A percentile compares a stretch with the other conserved stretches of the same genome.
Conservation (phyloP, 768 basidiomycete genomes). For the Ramaria sp. region DNA sequence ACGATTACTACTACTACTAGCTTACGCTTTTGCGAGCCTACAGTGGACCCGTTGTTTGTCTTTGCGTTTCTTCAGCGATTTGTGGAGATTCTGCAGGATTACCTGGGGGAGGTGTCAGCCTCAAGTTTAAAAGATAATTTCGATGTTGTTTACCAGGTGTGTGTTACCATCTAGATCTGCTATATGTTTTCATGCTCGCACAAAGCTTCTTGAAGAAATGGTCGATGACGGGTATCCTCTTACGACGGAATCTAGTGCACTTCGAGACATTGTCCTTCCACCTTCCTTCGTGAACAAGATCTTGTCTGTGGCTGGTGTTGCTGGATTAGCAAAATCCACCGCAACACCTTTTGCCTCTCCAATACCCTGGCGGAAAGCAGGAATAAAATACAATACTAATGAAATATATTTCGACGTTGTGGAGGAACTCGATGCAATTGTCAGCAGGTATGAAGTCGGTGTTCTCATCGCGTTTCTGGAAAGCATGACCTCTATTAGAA, state of each 20-base stretch:
- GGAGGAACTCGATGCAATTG: constrained; percentile 70
- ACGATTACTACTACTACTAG: background rate
- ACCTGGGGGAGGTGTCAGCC: constrained; percentile 78
- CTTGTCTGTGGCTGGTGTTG: constrained; percentile 40
- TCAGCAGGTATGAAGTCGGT: constrained; percentile 52
- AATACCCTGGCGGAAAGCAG: constrained; percentile 88
- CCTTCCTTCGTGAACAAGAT: constrained; percentile 77
- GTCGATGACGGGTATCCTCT: constrained; percentile 85
- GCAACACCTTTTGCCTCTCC: constrained; percentile 67
- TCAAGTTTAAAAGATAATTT: constrained; percentile 82
- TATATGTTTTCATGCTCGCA: constrained; percentile 7
- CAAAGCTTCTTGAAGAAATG: constrained; percentile 87
- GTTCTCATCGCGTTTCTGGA: background rate
- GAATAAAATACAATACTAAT: constrained; percentile 74
- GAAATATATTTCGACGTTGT: constrained; percentile 90
- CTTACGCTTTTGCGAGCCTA: background rate
- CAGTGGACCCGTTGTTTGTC: constrained; percentile 83
- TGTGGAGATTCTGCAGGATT: constrained; percentile 72
- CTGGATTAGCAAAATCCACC: constrained; percentile 29
- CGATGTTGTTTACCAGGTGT: constrained; percentile 88
- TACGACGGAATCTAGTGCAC: constrained; percentile 80
- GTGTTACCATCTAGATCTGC: background rate
- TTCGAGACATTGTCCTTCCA: constrained; percentile 89
- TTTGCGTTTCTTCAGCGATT: constrained; percentile 86
- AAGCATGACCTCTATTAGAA: constrained; percentile 3